Evolutionary conservation across 768 basidiomycete species (phyloP), one percentile per base, ranked within the genome.

Genomic region (Boletus edulis): DNA sequence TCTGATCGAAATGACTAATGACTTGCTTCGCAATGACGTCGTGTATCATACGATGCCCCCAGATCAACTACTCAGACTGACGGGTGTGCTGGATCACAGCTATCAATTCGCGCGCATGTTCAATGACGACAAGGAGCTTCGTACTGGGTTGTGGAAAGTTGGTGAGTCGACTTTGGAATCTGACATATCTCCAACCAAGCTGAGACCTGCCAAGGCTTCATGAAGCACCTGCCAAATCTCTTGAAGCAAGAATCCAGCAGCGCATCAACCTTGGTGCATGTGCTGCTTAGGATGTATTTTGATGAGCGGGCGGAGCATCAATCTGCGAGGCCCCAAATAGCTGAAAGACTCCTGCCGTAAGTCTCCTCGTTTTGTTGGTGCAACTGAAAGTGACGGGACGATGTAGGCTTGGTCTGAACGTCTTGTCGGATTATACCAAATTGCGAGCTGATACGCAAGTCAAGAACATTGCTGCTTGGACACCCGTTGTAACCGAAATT

Each of bases 61-160:
- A 1, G 88, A 93, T 58, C 94, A 98, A 64, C 77, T 99, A 13
- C 78, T 99, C 57, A 85, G 90, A 38, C 79, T 99, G 71, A 97
- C 98, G 92, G 89, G 89, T 37, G 92, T 95, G 18, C 80, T 99
- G 49, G 94, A 97, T 69, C 94, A 98, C 63, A 95, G 93, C 62
- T 99, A 98, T 75, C 92, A 94, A 67, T 99, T 99, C 65, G 97
- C 97, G 12, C 83, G 95, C 53, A 84, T 86, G 72, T 99, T 99
- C 78, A 99, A 99, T 67, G 97, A 97, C 48, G 94, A 98, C 71
- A 97, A 96, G 75, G 97, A 98, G 46, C 79, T 99, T 34, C 83
- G 97, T 14, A 98, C 94, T 44, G 94, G 91, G 5, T 76, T 99
- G 53, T 99, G 97, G 97, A 98, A 96, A 97, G 97, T 98, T 64